These are phyloP conservation scores for Taphrina flavorubra DNA, from an alignment of 1,139 yeast species.

Conservation along the genomic window DNA sequence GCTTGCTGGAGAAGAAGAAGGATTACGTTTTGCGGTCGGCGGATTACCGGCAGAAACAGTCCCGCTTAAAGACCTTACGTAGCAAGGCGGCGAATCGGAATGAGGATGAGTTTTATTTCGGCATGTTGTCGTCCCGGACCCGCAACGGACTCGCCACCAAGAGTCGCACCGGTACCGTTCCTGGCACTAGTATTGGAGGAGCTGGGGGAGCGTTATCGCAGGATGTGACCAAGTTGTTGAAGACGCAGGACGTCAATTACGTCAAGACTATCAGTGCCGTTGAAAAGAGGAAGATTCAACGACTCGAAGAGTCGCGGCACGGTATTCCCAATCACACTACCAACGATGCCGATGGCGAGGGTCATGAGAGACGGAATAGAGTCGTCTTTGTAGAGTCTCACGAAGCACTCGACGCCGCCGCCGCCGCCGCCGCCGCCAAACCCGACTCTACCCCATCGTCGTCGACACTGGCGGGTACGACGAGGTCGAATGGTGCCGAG, in stretches of 20 bases:
- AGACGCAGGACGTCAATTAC: constrained; percentile 89
- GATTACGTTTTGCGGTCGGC: constrained; percentile 88
- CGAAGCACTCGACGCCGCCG: not conserved
- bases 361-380: too few species aligned
- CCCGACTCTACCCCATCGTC: too few species aligned
- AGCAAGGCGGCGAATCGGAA: constrained; percentile 74
- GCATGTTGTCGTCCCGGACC: constrained; percentile 74
- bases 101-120: constrained; percentile 94
- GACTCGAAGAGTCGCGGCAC: constrained; percentile 59
- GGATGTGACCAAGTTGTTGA: constrained; percentile 79
- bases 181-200: constrained; percentile 55
- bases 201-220: constrained; percentile 55
- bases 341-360: too few species aligned
- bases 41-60: constrained; percentile 87
- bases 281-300: constrained; percentile 70
- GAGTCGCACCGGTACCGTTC: too few species aligned
- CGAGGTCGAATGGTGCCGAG: not conserved
- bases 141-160: constrained; percentile 73
- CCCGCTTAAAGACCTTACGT: constrained; percentile 75
- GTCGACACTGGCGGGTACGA: constrained; percentile 64
- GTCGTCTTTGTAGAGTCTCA: constrained; percentile 1
- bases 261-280: constrained; percentile 74
- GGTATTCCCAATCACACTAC: constrained; percentile 41
- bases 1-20: constrained; percentile 90
- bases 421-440: not conserved